Evolutionary conservation across 345 rosid species (phyloP), one percentile per base, ranked within the genome.

Genomic region (Hevea brasiliensis): DNA sequence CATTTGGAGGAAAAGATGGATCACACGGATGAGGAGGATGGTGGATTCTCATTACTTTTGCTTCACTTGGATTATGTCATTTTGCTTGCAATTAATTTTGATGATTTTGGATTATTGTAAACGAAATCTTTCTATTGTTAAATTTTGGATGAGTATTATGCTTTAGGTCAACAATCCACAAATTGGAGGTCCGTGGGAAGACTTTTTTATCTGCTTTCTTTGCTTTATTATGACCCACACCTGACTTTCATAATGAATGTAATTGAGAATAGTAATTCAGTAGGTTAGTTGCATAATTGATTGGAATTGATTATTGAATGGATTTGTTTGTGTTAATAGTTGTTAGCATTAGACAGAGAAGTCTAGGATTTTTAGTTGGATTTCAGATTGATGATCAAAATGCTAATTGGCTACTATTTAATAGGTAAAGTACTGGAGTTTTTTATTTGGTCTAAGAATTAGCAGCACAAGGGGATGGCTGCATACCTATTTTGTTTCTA

Each of bases 1-100:
- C 92, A 92, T 78, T 79, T 88, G 0, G 87, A 86, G 73, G 91
- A 85, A 68, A 75, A 64, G 50, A 61, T 76, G 61, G 92, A 86
- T 63, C 51, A 67, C 54, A 76, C 82, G 84, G 89, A 88, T 50
- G 88, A 73, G 63, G 86, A 84, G 61, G 88, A 81, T 50, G 74
- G 68, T 65, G 32, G 20, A 5, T 29, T 20, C 14, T 41, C 0
- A 10, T 60, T 68, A 5, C 51, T 23, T 23, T 51, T 13, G 18
- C 51, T 67, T 40, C n/a, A n/a, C 12, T 4, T 61, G n/a, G 27
- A 8, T 35, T 12, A 24, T 57, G 61, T 13, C 24, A 57, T 8
- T 6, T 57, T 11, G 17, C n/a, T 50, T 50, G 55, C 62, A 24
- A 58, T 24, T 58, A 3, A 26, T 10, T 57, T 24, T 58, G 20